Conservation (phyloP, 2,329 filamentous ascomycete species). For the Aspergillus brunneoviolaceus region DNA sequence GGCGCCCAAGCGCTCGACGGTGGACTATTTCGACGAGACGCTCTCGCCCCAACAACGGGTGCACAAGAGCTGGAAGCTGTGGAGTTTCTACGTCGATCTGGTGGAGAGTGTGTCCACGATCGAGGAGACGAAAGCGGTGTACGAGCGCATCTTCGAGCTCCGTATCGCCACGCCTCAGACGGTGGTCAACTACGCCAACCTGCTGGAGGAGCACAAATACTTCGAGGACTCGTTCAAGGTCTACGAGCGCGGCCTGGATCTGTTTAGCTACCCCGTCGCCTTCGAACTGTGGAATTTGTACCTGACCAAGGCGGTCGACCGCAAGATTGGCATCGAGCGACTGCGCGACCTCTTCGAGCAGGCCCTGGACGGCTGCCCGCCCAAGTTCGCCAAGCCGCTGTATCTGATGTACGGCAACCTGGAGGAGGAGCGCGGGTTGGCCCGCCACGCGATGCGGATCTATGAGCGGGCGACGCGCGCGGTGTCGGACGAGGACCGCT, state of each 20-base stretch:
- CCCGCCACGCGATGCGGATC: constrained; percentile 96
- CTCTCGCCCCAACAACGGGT: constrained; percentile 92
- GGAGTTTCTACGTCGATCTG: constrained; percentile 98
- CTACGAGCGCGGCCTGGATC: constrained; percentile 90
- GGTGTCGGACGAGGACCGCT: constrained; percentile 88
- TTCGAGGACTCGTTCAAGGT: constrained; percentile 98
- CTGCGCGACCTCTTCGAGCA: constrained; percentile 95
- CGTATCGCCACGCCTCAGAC: constrained; percentile 97
- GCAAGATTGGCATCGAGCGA: constrained; percentile 92
- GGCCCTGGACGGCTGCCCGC: constrained; percentile 89
- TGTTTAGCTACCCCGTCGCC: constrained; percentile 97
- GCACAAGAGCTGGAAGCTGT: constrained; percentile 98
- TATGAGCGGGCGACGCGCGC: constrained; percentile 95
- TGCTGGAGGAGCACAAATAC: constrained; percentile 91
- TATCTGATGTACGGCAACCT: constrained; percentile 98
- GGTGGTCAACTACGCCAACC: constrained; percentile 95
- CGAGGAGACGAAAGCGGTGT: constrained; percentile 89
- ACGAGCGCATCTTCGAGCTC: constrained; percentile 96
- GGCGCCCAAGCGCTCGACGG: constrained; percentile 92
- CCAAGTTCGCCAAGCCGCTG: constrained; percentile 91
- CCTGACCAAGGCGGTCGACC: constrained; percentile 92
- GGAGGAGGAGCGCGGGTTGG: constrained; percentile 91
- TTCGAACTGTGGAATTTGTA: constrained; percentile 99
- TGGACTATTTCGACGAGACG: constrained; percentile 98
- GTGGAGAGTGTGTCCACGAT: constrained; percentile 91